Base-by-base conservation (phyloP, 192 early-diverging fungal species). In the Geosiphon pyriformis region DNA sequence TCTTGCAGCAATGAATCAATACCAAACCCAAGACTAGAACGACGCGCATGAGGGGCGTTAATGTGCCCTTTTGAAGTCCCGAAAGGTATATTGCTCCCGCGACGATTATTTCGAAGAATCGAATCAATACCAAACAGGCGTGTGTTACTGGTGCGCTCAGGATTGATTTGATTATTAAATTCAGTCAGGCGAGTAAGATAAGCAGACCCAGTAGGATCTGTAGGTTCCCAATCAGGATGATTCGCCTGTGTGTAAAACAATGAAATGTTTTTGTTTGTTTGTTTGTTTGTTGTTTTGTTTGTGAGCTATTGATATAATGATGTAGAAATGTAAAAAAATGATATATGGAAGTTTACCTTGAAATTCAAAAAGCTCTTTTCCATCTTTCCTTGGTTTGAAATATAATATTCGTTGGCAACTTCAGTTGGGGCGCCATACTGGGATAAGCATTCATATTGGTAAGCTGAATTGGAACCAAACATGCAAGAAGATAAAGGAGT, bases 331-430 rank as follows among this genome's bases (percentile, higher is more conserved):
- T n/a, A n/a, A n/a, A n/a, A n/a, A n/a, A n/a, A n/a, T n/a, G n/a
- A n/a, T n/a, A n/a, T n/a, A n/a, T n/a, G n/a, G n/a, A 52, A 23
- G 4, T 10, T 54, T 70, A 88, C 90, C 78, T 96, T 96, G 74
- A 99, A 99, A 57, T 92, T 92, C 67, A 99, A 63, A 69, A 99
- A 95, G 3, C 91, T 93, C 70, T 93, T 92, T 76, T 98, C 95
- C 97, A 99, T 97, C 74, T 99, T 99, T 31, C 94, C 96, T 55
- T 92, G 83, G 59, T 94, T 90, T 1, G 89, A 91, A 0, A 87
- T 64, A 63, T 85, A 77, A 23, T 87, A 78, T 12, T 87, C 86
- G 47, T 84, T 76, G 22, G 76, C 75, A 4, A 60, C 72, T 2
- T 78, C 75, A 18, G 79, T 78, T 1, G 88, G 90, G 1, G 89